phyloP scores from a whole-genome alignment of 495 filamentous ascomycete species.

The Hypoxylon trugodes region DNA sequence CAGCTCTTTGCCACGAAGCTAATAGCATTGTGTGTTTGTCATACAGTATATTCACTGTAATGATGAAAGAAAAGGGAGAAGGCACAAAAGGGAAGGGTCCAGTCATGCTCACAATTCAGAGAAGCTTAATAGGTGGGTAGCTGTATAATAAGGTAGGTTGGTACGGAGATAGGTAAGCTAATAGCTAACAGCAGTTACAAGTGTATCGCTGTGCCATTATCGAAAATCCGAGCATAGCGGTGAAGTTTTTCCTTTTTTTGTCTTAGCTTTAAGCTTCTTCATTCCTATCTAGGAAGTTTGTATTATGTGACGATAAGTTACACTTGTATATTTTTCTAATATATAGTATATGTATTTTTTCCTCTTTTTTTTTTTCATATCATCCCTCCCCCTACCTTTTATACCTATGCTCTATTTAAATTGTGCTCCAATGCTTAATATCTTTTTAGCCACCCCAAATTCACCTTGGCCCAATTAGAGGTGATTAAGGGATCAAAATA shows the following conservation, averaged over 20 bases:
- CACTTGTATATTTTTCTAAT: not conserved
- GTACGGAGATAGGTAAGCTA: not conserved
- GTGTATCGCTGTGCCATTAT: not conserved
- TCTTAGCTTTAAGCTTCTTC: too few species aligned
- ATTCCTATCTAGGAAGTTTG: not conserved
- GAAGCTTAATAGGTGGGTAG: conserved; percentile 15
- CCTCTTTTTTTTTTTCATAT: too few species aligned
- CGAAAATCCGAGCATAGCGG: not conserved
- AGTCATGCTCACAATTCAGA: not conserved
- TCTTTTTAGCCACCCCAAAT: not conserved
- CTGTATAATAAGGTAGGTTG: not conserved
- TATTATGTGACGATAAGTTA: conserved; percentile 4
- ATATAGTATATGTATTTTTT: too few species aligned
- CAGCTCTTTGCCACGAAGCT: conserved; percentile 23
- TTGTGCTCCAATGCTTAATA: not conserved
- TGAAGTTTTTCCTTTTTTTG: conserved; percentile 1
- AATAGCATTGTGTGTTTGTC: not conserved
- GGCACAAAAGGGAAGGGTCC: not conserved
- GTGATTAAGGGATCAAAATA: too few species aligned
- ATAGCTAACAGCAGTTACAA: not conserved
- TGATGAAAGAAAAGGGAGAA: too few species aligned
- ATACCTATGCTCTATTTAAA: not conserved
- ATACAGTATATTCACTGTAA: not conserved
- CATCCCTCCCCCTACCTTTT: not conserved
- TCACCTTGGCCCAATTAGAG: not conserved